A percentile compares a stretch with the other conserved stretches of the same genome.
These are phyloP conservation scores for Colletotrichum destructivum DNA, from an alignment of 2,329 filamentous ascomycete genomes.

Conservation along the genomic window DNA sequence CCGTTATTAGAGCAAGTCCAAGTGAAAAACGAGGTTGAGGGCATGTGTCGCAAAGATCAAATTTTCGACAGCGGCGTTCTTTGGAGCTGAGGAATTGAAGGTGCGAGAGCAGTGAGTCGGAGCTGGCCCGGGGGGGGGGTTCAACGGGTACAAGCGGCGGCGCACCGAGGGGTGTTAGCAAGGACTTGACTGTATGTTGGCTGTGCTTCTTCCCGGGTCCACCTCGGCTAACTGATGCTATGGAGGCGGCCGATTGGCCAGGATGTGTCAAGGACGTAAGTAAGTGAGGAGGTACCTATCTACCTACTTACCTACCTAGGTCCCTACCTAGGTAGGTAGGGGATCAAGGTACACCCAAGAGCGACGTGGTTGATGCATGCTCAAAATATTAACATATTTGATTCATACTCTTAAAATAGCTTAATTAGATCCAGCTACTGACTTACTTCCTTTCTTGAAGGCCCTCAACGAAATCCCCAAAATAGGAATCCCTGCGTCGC, in stretches of 20 bases:
- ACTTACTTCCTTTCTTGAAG: too few species aligned
- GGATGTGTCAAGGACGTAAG: not conserved
- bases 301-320: too few species aligned
- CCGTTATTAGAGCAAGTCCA: conserved; percentile 17
- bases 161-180: conserved; percentile 24
- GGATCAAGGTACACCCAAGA: too few species aligned
- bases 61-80: conserved; percentile 19
- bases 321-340: too few species aligned
- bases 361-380: too few species aligned
- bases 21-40: conserved; percentile 14
- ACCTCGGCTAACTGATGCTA: conserved; percentile 32
- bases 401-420: too few species aligned
- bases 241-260: conserved; percentile 7
- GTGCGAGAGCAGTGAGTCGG: conserved; percentile 34
- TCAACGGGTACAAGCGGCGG: conserved; percentile 21
- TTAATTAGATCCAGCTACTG: too few species aligned
- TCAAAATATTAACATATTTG: too few species aligned
- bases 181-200: not conserved
- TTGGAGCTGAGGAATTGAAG: conserved; percentile 31
- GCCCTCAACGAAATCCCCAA: too few species aligned
- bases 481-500: not conserved
- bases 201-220: not conserved
- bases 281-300: too few species aligned
- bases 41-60: conserved; percentile 38
- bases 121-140: conserved; percentile 26